Evolutionary conservation across 768 basidiomycete species (phyloP).

Genomic region (Termitomyces sp.): DNA sequence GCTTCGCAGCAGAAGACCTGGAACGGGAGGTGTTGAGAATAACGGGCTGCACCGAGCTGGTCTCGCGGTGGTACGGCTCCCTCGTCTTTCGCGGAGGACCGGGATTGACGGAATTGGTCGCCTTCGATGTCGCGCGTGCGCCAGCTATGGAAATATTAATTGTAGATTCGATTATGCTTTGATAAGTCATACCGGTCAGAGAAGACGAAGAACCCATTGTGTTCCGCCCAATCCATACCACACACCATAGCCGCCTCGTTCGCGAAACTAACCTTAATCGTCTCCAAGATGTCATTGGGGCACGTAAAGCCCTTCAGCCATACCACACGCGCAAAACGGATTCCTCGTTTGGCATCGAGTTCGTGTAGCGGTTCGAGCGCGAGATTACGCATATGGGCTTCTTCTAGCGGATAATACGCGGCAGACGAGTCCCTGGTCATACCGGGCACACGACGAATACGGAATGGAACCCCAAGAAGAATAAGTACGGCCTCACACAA

Average conservation of each 20-base stretch:
- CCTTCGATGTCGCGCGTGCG: conserved; percentile 96
- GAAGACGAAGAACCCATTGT: conserved; percentile 96
- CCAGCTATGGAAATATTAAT: conserved; percentile 53
- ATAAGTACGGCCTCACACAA: conserved; percentile 94
- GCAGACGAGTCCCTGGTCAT: conserved; percentile 88
- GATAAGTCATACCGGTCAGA: conserved; percentile 72
- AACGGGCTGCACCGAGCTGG: conserved; percentile 70
- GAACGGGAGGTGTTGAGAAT: conserved; percentile 90
- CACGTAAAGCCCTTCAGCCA: conserved; percentile 99
- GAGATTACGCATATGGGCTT: conserved; percentile 90
- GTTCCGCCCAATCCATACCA: conserved; percentile 99
- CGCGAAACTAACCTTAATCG: conserved; percentile 80
- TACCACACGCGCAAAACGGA: conserved; percentile 85
- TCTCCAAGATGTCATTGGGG: conserved; percentile 96
- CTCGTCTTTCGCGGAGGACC: conserved; percentile 85
- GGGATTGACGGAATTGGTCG: conserved; percentile 96
- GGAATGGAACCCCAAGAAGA: conserved; percentile 87
- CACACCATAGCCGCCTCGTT: conserved; percentile 98
- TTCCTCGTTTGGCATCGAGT: conserved; percentile 64
- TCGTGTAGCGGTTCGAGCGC: conserved; percentile 89
- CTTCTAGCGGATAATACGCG: conserved; percentile 94
- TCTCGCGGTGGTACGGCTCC: conserved; percentile 87
- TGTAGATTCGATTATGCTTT: background rate
- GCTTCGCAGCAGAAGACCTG: conserved; percentile 99
- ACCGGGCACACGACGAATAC: conserved; percentile 84